Evolutionary conservation across 176 grass and related monocot genomes (phyloP), one percentile per base, ranked within the genome.

Genomic region (Coix lacrymajobi): DNA sequence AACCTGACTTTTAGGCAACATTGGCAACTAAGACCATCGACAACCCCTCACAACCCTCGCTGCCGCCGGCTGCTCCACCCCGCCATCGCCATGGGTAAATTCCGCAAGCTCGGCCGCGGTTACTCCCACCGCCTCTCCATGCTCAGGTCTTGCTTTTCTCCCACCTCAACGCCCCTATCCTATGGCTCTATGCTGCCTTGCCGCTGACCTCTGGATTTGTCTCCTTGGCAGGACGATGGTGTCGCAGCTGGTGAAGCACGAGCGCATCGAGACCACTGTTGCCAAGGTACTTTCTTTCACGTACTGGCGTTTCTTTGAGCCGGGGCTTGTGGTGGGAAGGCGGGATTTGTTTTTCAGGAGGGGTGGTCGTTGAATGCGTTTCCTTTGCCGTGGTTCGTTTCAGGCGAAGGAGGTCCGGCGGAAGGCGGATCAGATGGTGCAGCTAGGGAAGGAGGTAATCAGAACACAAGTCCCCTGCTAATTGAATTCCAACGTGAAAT

Each of bases 211-310:
- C n/a, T 65, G 45, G 62, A 63, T 82, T 64, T 32, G 76, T 81
- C 43, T 81, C 78, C 12, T 37, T 37, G 32, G 28, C 85, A 98
- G 96, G 88, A 98, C 92, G 54, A 98, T 98, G 96, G 96, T 98
- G 41, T 98, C 92, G 43, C 90, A 98, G 85, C 86, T 98, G 75
- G 90, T 98, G 85, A 98, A 95, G 92, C 96, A 98, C 78, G 96
- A 98, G 86, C 90, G 96, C 17, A 95, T 98, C 40, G 90, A 95
- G 75, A 95, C 92, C 31, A 93, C 96, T 56, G 85, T 98, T 8
- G 85, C 92, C 2, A 98, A 98, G 96, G 92, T 93, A 68, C 33
- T 69, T 11, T 10, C 1, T 39, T 57, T 49, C 29, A n/a, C 26
- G n/a, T 16, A 22, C 66, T 26, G 33, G 34, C 43, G 26, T 83